phyloP scores from a whole-genome alignment of 176 grass and related monocot genomes.

The Oryza australiensis region DNA sequence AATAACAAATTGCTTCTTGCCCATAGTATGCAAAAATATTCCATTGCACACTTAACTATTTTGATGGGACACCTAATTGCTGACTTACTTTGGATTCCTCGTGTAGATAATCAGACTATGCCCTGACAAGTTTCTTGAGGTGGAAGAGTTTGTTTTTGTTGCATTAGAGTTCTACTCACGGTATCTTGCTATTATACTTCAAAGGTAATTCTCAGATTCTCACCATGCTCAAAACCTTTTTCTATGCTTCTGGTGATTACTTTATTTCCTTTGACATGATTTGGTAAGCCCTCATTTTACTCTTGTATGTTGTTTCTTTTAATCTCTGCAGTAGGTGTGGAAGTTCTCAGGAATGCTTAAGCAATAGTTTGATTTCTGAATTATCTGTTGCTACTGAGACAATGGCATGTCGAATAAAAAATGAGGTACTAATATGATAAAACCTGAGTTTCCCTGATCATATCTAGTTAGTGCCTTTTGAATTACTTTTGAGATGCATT shows the following conservation, averaged over 20 bases:
- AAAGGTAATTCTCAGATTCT: slow-evolving; percentile 53
- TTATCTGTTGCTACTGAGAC: slow-evolving; percentile 63
- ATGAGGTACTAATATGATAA: slow-evolving; percentile 56
- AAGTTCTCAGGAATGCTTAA: slow-evolving; percentile 46
- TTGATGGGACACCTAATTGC: background rate
- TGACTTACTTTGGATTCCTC: slow-evolving; percentile 35
- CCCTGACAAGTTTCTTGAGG: slow-evolving; percentile 76
- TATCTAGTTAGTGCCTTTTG: slow-evolving; percentile 22
- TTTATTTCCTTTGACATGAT: slow-evolving; percentile 21
- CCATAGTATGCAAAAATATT: background rate
- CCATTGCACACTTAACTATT: slow-evolving; percentile 13
- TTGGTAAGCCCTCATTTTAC: slow-evolving; percentile 3
- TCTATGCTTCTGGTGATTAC: slow-evolving; percentile 22
- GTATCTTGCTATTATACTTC: slow-evolving; percentile 61
- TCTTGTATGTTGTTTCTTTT: background rate
- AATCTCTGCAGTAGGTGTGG: slow-evolving; percentile 40
- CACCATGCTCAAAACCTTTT: background rate
- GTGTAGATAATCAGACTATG: slow-evolving; percentile 74
- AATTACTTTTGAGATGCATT: slow-evolving; percentile 25
- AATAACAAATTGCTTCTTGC: background rate
- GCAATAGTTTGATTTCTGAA: slow-evolving; percentile 63
- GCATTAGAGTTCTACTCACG: slow-evolving; percentile 66
- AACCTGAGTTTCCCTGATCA: slow-evolving; percentile 1
- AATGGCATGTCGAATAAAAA: slow-evolving; percentile 58
- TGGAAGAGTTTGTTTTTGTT: slow-evolving; percentile 63